phyloP scores from a whole-genome alignment of 2,329 filamentous ascomycete species.

The Bipolaris cookei region DNA sequence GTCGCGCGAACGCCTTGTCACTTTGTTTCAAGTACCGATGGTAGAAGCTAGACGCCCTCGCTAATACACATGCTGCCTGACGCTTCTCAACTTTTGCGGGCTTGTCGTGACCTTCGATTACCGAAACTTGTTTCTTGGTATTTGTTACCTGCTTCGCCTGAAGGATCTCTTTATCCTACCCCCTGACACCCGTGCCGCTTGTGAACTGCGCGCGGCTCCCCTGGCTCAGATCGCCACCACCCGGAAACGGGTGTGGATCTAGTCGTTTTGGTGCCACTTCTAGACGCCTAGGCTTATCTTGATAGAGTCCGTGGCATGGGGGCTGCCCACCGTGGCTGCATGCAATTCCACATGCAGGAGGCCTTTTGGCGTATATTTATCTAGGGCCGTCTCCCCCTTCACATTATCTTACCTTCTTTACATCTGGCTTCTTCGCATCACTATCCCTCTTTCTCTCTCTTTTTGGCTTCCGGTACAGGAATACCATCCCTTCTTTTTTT shows the following conservation, averaged over 20 bases:
- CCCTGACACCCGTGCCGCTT: slow-evolving; percentile 23
- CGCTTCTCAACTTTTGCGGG: not conserved
- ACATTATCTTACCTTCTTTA: slow-evolving; percentile 27
- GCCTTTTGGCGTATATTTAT: slow-evolving; percentile 32
- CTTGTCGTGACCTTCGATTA: not conserved
- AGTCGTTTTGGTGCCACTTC: slow-evolving; percentile 18
- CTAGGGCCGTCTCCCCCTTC: slow-evolving; percentile 20
- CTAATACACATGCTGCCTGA: not conserved
- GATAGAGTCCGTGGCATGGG: slow-evolving; percentile 13
- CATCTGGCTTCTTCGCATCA: slow-evolving; percentile 23
- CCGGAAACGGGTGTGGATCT: slow-evolving; percentile 21
- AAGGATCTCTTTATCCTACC: slow-evolving; percentile 22
- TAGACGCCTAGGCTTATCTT: slow-evolving; percentile 18
- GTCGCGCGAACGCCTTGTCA: slow-evolving; percentile 5
- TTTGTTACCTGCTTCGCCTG: not conserved
- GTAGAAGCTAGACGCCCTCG: not conserved
- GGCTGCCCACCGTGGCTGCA: slow-evolving; percentile 24
- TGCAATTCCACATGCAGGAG: slow-evolving; percentile 21
- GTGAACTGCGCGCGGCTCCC: slow-evolving; percentile 31
- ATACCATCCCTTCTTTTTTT: slow-evolving; percentile 44
- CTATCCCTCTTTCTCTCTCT: not conserved
- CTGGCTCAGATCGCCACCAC: slow-evolving; percentile 25
- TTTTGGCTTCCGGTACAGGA: slow-evolving; percentile 36
- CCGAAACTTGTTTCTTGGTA: slow-evolving; percentile 1
- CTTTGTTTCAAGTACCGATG: slow-evolving; percentile 11